Base-by-base conservation (phyloP, 768 basidiomycete genomes). In the Piloderma croceum region DNA sequence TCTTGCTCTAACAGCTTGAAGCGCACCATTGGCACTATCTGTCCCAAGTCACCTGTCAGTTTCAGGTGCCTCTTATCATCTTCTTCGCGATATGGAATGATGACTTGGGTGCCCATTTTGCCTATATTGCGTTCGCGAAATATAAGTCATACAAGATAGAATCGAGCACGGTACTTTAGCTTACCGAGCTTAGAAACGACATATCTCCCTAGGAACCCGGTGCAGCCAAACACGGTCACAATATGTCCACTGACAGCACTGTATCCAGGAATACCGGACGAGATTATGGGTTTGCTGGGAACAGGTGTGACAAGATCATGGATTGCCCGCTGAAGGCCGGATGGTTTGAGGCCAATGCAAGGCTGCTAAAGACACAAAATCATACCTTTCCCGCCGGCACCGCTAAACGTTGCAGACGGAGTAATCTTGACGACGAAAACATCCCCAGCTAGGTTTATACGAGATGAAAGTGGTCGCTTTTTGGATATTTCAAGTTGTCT, bases 141-240 rank as follows among this genome's bases (percentile, higher is more conserved):
- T 24, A 9, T 20, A 32, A 15, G 41, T 46, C 36, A 51, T 42
- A 41, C 25, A 32, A 31, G 36, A 34, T 36, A 34, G n/a, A n/a
- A n/a, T n/a, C n/a, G n/a, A 35, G 19, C 6, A 24, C 32, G 20
- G 36, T 38, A 23, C 39, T 12, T 19, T 22, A 27, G 59, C 80
- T 50, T 55, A 91, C 90, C 92, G 10, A 99, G 77, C 70, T 97
- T 97, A 23, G 85, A 77, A 29, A 97, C 89, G 32, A 97, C 70
- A 63, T 98, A 98, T 57, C 92, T 72, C 33, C 94, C 96, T 43
- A 99, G 68, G 62, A 97, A 98, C 5, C 93, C 90, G 3, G 93
- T 96, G 59, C 83, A 87, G 18, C 96, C 96, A 71, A 99, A 98
- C 36, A 98, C 93, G 12, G 96, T 99, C 31, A 85, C 94, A 25